Base-by-base conservation (phyloP, 495 filamentous ascomycete species). In the Symbiotaphrina buchneri region DNA sequence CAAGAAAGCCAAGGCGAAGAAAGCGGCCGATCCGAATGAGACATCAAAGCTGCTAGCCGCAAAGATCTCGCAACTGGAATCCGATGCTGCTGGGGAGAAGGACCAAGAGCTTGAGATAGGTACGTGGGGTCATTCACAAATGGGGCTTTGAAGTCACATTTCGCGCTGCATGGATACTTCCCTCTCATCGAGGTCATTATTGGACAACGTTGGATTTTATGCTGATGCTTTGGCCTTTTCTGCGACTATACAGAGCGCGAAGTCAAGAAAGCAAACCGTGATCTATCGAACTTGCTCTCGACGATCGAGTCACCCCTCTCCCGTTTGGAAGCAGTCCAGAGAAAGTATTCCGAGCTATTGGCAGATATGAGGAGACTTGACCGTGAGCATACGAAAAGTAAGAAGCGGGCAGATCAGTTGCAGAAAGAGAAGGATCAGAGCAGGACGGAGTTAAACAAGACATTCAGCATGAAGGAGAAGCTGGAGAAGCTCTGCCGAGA, bases 21-120 rank as follows among this genome's bases (percentile, higher is more conserved):
- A 35, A 37, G 48, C 64, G 18, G 52, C 74, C 19, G 83, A 92
- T 48, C 72, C 78, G 23, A 74, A 63, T 41, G 82, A 94, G 42
- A 78, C 80, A 7, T 77, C 74, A 23, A 93, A 94, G 54, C 63
- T 91, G 34, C 63, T 97, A 29, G 74, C 80, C 18, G 80, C 82
- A 18, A 83, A 85, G 51, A 94, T 97, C 41, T 85, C 83, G 16
- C 90, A 95, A 58, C 54, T 97, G 39, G 87, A 97, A 50, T 71
- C 74, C 22, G 82, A 93, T 60, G 73, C 74, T 31, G 82, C 82
- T 15, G 79, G 79, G 32, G 84, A 94, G 41, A 91, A 87, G 54
- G 84, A 94, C 38, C 79, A 94, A 51, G 83, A 93, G 48, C 71
- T 68, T 35, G 87, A 94, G 57, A 94, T 97, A 49, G 87, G 84